Evolutionary conservation across 768 basidiomycete species (phyloP), one percentile per base, ranked within the genome.

Genomic region (Saitozyma sp.): DNA sequence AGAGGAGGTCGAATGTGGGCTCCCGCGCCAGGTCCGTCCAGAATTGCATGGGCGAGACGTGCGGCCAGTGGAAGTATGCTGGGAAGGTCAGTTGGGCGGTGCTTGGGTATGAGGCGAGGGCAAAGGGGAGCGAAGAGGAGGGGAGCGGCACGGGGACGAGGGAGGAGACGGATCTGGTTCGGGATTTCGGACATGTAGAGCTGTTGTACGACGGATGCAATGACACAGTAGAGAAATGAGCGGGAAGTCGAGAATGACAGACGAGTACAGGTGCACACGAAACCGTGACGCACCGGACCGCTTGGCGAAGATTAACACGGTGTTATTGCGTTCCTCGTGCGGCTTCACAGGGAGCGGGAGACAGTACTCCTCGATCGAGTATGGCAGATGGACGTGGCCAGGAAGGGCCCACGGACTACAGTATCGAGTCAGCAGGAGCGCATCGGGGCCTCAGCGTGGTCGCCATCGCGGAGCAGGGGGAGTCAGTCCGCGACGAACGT

Each of bases 341-440:
- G 70, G 61, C 19, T 51, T 70, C 39, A 67, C 50, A 5, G 66
- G 69, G 9, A 72, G 58, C n/a, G 54, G 55, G 17, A 71, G 45
- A 52, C 78, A 79, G 16, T 65, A 59, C 3, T 69, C 63, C 59
- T 79, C 78, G 55, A 79, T 73, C 10, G 78, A 74, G 54, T 77
- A 79, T 2, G 78, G 70, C 17, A 79, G 64, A 54, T 76, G 70
- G 14, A 59, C 58, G 54, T 79, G 78, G 6, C 61, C 61, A 2
- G 74, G 74, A 41, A 77, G 61, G 9, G 78, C 69, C 65, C 75
- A 77, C 8, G 73, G 71, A 50, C 71, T 72, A 49, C 8, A 19
- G 37, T 39, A n/a, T 55, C 39, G 52, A 54, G 56, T 52, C 11
- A 16, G 45, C 45, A 11, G 45, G 11, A 46, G 5, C 2, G 29